Evolutionary conservation across 345 rosid species (phyloP).

Genomic region (Balakata baccata): DNA sequence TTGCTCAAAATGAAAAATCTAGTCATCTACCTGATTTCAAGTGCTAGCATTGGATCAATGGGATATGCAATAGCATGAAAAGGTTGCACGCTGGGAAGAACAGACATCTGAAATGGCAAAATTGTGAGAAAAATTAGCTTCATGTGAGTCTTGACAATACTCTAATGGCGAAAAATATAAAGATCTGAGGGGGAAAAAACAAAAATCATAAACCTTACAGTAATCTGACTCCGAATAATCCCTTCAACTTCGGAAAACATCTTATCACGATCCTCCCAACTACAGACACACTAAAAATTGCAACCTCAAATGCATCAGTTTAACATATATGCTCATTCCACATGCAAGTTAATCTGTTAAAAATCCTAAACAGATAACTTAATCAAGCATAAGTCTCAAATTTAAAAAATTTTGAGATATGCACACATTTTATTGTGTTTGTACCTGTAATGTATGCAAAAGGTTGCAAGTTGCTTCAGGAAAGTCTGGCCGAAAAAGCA

Average conservation of each 20-base stretch:
- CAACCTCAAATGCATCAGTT: slow-evolving; percentile 4
- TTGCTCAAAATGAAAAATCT: neutral
- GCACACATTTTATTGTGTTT: neutral
- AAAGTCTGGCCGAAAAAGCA: slow-evolving; percentile 77
- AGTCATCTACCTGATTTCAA: slow-evolving; percentile 95
- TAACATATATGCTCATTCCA: neutral
- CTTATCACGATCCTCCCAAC: slow-evolving; percentile 91
- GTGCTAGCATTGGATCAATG: slow-evolving; percentile 88
- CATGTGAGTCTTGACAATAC: neutral
- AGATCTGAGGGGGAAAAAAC: neutral
- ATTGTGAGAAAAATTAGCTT: slow-evolving; percentile 1
- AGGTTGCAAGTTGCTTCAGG: slow-evolving; percentile 99
- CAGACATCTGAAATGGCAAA: slow-evolving; percentile 58
- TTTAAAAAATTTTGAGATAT: neutral
- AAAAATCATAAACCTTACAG: slow-evolving; percentile 37
- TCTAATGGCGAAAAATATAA: neutral
- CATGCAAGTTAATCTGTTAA: neutral
- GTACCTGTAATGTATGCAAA: slow-evolving; percentile 88
- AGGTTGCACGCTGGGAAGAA: slow-evolving; percentile 96
- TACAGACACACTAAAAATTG: slow-evolving; percentile 64
- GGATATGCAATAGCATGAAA: slow-evolving; percentile 99
- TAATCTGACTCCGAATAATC: slow-evolving; percentile 80
- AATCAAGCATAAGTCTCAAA: neutral
- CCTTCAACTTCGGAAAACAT: slow-evolving; percentile 85
- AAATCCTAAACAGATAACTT: neutral